Evolutionary conservation across 495 filamentous ascomycete species (phyloP).

Genomic region (Hypoxylon lenormandii): DNA sequence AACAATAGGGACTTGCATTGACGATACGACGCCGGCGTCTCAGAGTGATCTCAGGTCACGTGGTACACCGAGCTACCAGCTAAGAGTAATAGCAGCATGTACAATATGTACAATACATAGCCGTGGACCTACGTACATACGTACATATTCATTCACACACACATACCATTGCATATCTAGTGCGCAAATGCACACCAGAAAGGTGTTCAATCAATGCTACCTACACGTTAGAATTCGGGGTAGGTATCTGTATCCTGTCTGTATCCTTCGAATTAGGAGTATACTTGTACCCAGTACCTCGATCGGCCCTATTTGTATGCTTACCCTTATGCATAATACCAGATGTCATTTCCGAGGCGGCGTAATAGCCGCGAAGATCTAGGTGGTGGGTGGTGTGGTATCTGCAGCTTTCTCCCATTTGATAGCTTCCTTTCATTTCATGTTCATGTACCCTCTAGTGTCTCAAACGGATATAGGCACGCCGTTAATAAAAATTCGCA

Average conservation of each 20-base stretch:
- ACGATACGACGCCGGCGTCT: constrained; percentile 6
- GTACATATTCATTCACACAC: background rate
- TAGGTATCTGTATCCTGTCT: too few species aligned
- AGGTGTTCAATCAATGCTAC: background rate
- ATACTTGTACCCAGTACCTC: constrained; percentile 24
- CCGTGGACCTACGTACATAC: background rate
- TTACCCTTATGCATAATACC: constrained; percentile 42
- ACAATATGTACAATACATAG: background rate
- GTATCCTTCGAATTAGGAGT: background rate
- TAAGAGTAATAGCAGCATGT: background rate
- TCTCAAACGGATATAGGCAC: constrained; percentile 41
- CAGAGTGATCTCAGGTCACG: constrained; percentile 1
- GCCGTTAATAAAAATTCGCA: constrained; percentile 37
- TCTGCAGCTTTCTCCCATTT: constrained; percentile 18
- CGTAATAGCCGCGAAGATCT: constrained; percentile 28
- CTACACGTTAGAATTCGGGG: background rate
- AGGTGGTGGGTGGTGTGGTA: background rate
- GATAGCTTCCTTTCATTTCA: constrained; percentile 37
- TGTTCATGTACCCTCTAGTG: constrained; percentile 25
- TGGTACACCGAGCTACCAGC: background rate
- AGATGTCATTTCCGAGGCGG: constrained; percentile 45
- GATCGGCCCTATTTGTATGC: constrained; percentile 47
- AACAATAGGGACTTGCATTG: background rate
- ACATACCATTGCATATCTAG: too few species aligned
- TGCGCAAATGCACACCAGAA: too few species aligned